These are phyloP conservation scores for Parathielavia hyrcaniae DNA, from an alignment of 495 filamentous ascomycete genomes.

Conservation along the genomic window DNA sequence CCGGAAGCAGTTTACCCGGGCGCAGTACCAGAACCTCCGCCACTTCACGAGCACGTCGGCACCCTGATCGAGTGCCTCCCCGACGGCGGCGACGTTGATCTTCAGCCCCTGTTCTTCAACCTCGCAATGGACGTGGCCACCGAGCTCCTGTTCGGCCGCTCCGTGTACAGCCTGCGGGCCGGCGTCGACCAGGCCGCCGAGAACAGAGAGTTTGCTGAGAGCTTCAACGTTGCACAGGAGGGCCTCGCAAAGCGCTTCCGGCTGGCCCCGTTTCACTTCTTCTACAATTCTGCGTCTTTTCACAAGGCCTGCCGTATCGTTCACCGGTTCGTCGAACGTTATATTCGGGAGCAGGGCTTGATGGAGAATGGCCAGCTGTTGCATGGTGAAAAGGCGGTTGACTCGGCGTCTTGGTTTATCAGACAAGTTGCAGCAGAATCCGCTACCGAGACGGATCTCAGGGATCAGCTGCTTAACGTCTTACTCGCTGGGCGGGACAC, in stretches of 20 bases:
- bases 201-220: conserved; percentile 33
- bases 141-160: conserved; percentile 36
- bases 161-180: conserved; percentile 34
- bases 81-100: conserved; percentile 33
- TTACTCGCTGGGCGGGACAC: conserved; percentile 25
- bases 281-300: conserved; percentile 34
- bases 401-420: conserved; percentile 13
- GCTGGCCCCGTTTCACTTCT: conserved; percentile 35
- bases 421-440: conserved; percentile 12
- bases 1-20: conserved; percentile 48
- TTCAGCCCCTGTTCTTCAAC: conserved; percentile 45
- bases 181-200: conserved; percentile 22
- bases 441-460: conserved; percentile 11
- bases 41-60: conserved; percentile 39
- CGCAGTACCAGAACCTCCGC: conserved; percentile 40
- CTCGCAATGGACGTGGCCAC: conserved; percentile 41
- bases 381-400: background rate
- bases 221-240: conserved; percentile 37
- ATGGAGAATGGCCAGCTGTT: background rate
- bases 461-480: conserved; percentile 20
- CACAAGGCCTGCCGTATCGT: conserved; percentile 36
- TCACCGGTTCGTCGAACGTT: conserved; percentile 36
- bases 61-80: conserved; percentile 39
- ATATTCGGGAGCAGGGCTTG: conserved; percentile 28
- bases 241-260: conserved; percentile 37